Evolutionary conservation across 495 filamentous ascomycete genomes (phyloP).

Genomic region (Aspergillus campestris): DNA sequence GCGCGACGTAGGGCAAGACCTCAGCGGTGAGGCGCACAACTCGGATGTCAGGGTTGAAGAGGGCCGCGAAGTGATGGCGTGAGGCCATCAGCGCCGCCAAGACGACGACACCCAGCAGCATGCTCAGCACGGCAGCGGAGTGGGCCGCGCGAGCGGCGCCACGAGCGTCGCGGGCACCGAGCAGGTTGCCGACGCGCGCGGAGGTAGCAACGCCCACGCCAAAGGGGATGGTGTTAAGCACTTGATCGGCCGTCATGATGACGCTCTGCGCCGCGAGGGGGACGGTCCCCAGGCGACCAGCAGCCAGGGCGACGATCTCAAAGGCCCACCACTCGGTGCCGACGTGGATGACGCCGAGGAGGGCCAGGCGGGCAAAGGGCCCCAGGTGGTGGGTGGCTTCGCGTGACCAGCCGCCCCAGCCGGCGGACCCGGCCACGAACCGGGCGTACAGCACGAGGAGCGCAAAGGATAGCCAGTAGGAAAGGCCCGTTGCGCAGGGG

Average conservation of each 20-base stretch:
- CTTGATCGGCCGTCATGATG: slow-evolving; percentile 90
- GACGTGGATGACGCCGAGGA: slow-evolving; percentile 77
- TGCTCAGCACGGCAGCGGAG: slow-evolving; percentile 66
- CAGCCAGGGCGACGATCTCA: slow-evolving; percentile 87
- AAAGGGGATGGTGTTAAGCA: slow-evolving; percentile 90
- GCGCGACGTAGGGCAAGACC: slow-evolving; percentile 78
- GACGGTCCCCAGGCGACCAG: slow-evolving; percentile 75
- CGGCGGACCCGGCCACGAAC: slow-evolving; percentile 63
- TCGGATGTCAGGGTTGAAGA: slow-evolving; percentile 72
- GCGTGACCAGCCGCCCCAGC: slow-evolving; percentile 76
- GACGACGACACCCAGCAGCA: slow-evolving; percentile 58
- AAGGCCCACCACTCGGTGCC: slow-evolving; percentile 97
- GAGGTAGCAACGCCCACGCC: slow-evolving; percentile 81
- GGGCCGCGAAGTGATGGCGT: slow-evolving; percentile 66
- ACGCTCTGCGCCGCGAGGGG: slow-evolving; percentile 82
- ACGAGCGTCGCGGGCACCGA: slow-evolving; percentile 59
- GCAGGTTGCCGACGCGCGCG: slow-evolving; percentile 71
- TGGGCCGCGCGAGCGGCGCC: slow-evolving; percentile 71
- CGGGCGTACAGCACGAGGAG: slow-evolving; percentile 68
- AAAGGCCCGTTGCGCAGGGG: slow-evolving; percentile 73
- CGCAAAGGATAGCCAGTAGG: slow-evolving; percentile 80
- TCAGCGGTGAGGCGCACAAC: slow-evolving; percentile 73
- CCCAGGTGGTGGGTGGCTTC: slow-evolving; percentile 55
- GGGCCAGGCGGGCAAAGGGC: slow-evolving; percentile 68
- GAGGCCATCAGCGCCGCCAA: slow-evolving; percentile 66